Evolutionary conservation across 2,329 filamentous ascomycete genomes (phyloP).

Genomic region (Penicillium sp.): DNA sequence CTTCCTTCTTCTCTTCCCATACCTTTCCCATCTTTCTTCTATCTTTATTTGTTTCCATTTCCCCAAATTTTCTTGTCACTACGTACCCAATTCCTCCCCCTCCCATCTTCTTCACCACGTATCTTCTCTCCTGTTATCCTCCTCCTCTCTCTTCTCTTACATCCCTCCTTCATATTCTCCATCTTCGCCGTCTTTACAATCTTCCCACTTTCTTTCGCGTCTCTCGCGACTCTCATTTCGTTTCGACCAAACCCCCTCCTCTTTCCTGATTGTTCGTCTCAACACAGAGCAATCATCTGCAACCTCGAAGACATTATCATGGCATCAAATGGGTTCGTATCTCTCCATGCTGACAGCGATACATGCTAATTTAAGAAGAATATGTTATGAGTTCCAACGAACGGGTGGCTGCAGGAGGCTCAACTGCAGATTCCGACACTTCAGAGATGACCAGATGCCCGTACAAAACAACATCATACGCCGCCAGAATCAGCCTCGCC

Average conservation of each 20-base stretch:
- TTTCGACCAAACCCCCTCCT: background rate
- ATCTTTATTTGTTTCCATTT: no score
- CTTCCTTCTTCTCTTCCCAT: no score
- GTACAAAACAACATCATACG: background rate
- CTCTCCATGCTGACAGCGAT: background rate
- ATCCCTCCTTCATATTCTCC: no score
- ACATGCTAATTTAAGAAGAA: background rate
- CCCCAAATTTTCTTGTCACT: no score
- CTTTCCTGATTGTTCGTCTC: background rate
- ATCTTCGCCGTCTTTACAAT: no score
- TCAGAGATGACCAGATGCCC: background rate
- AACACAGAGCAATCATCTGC: background rate
- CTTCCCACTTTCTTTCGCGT: no score
- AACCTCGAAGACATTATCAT: background rate
- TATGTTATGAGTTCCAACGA: background rate
- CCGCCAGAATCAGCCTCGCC: background rate
- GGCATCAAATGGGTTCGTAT: background rate
- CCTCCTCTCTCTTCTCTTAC: no score
- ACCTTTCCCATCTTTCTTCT: no score
- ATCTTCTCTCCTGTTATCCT: no score
- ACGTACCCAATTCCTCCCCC: no score
- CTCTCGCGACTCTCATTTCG: no score
- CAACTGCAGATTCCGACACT: background rate
- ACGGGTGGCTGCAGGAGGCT: background rate
- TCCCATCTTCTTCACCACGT: no score